phyloP scores from a whole-genome alignment of 768 basidiomycete species.

The Rhodotorula babjevae region DNA sequence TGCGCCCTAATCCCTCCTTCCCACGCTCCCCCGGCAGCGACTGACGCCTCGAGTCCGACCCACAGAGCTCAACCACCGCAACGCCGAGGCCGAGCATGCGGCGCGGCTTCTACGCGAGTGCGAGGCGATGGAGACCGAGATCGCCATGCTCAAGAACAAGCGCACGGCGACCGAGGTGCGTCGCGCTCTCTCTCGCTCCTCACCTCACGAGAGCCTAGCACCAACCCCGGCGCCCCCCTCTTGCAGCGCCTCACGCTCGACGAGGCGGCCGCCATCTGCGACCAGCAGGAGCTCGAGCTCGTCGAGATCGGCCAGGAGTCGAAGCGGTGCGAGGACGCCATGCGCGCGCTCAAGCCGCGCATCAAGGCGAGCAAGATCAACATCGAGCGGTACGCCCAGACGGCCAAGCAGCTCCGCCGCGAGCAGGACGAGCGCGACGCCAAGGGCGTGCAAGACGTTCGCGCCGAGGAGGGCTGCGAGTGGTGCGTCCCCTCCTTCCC shows the following conservation, averaged over 20 bases:
- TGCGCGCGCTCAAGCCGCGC: conserved; percentile 18
- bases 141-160: conserved; percentile 40
- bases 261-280: conserved; percentile 7
- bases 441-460: conserved; percentile 31
- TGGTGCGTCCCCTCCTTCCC: conserved; percentile 15
- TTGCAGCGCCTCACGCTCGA: conserved; percentile 36
- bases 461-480: conserved; percentile 34
- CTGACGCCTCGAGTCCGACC: not conserved
- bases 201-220: not conserved
- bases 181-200: not conserved
- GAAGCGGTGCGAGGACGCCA: conserved; percentile 18
- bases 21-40: not conserved
- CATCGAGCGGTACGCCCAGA: conserved; percentile 18
- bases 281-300: conserved; percentile 20
- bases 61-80: conserved; percentile 10
- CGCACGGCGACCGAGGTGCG: conserved; percentile 30
- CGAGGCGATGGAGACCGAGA: conserved; percentile 38
- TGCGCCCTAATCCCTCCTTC: not conserved
- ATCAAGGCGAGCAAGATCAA: conserved; percentile 28
- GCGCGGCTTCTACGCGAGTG: conserved; percentile 18
- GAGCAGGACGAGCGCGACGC: conserved; percentile 35
- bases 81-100: conserved; percentile 12
- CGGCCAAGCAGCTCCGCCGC: conserved; percentile 21
- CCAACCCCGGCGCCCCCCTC: too few relatives aligned
- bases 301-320: conserved; percentile 15